Evolutionary conservation across 1,284 basidiomycete genomes (phyloP).

Genomic region (Cutaneotrichosporon arboriforme): DNA sequence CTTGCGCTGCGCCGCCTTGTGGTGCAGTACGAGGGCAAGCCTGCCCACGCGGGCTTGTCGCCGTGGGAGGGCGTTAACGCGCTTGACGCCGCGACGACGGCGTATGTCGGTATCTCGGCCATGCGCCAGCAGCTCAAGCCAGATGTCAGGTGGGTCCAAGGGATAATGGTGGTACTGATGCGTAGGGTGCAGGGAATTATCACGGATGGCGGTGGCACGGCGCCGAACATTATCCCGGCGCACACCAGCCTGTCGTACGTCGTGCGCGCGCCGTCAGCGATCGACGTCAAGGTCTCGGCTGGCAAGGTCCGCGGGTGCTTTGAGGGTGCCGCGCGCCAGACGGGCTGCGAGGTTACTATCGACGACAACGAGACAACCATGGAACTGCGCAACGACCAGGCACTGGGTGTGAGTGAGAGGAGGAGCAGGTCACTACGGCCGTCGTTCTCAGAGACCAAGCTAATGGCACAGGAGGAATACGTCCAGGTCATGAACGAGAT

Average conservation of each 20-base stretch:
- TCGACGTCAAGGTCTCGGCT: conserved; percentile 54
- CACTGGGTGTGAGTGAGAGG: conserved; percentile 13
- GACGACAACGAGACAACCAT: conserved; percentile 49
- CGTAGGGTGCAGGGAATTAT: conserved; percentile 61
- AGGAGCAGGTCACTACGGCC: too few relatives aligned
- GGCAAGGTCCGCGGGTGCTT: conserved; percentile 59
- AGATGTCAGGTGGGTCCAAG: conserved; percentile 6
- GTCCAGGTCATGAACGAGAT: conserved; percentile 8
- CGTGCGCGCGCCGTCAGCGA: conserved; percentile 59
- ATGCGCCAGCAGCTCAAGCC: conserved; percentile 61
- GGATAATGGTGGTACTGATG: neutral
- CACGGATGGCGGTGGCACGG: conserved; percentile 57
- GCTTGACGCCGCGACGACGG: conserved; percentile 72
- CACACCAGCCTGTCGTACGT: conserved; percentile 64
- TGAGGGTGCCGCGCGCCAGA: conserved; percentile 65
- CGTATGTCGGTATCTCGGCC: conserved; percentile 66
- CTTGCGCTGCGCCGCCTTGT: conserved; percentile 24
- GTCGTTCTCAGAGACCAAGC: neutral
- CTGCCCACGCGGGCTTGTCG: conserved; percentile 62
- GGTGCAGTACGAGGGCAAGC: conserved; percentile 42
- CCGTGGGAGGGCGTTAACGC: conserved; percentile 69
- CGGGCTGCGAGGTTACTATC: conserved; percentile 59
- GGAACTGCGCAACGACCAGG: conserved; percentile 51
- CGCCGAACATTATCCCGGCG: conserved; percentile 62
- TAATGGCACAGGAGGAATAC: conserved; percentile 5